These are phyloP conservation scores for Trifolium dubium DNA, from an alignment of 306 rosid genomes.

Conservation along the genomic window DNA sequence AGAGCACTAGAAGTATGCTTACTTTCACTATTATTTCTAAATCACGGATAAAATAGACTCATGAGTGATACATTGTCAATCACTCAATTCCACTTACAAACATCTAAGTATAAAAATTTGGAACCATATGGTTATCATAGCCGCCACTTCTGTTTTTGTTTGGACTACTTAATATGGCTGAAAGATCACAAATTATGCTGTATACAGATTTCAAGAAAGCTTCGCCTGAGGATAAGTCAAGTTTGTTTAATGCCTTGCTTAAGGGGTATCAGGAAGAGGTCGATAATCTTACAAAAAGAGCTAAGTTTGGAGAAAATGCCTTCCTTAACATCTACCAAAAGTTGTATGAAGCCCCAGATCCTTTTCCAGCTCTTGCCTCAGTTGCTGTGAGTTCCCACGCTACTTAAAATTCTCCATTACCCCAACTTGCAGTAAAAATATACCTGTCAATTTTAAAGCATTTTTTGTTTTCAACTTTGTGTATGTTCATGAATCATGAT, in stretches of 20 bases:
- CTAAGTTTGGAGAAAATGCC: slow-evolving; percentile 96
- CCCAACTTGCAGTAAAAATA: not conserved
- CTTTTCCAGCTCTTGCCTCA: slow-evolving; percentile 88
- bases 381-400: slow-evolving; percentile 67
- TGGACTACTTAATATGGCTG: slow-evolving; percentile 20
- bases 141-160: not conserved
- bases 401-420: not conserved
- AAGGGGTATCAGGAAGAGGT: slow-evolving; percentile 97
- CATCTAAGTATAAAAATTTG: not conserved
- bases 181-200: slow-evolving; percentile 38
- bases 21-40: slow-evolving; percentile 22
- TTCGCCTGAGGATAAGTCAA: slow-evolving; percentile 73
- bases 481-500: not conserved
- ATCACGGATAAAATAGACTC: slow-evolving; percentile 19
- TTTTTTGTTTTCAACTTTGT: not conserved
- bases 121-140: not conserved
- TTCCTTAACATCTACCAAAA: slow-evolving; percentile 95
- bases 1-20: slow-evolving; percentile 81
- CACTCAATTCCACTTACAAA: not conserved
- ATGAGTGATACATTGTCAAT: slow-evolving; percentile 21
- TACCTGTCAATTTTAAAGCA: slow-evolving; percentile 8
- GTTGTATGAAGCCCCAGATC: slow-evolving; percentile 98
- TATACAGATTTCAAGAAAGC: slow-evolving; percentile 89
- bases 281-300: slow-evolving; percentile 93
- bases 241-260: slow-evolving; percentile 74